Percentiles rank a stretch among this genome's conserved stretches.
Evolutionary conservation across 345 rosid genomes (phyloP).

Genomic region (Camelina neglecta): DNA sequence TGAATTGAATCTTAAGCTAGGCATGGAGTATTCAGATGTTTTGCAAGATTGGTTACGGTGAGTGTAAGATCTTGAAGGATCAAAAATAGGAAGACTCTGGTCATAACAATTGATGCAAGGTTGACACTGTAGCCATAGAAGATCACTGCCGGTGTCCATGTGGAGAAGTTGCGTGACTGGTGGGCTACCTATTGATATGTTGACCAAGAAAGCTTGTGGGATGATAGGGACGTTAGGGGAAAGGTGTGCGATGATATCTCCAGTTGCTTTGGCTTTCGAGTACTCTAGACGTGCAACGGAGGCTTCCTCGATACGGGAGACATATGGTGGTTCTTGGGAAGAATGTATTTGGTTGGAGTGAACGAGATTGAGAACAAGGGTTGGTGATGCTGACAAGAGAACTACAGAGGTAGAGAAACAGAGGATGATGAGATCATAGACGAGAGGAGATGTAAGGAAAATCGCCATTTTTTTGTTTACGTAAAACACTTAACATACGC

Average conservation of each 20-base stretch:
- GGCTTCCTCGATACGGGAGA: background rate
- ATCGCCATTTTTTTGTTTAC: background rate
- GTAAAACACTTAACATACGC: background rate
- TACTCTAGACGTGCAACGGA: background rate
- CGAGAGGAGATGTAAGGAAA: background rate
- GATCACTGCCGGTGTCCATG: constrained; percentile 21
- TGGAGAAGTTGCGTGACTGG: constrained; percentile 6
- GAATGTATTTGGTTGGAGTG: background rate
- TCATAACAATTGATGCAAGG: constrained; percentile 1
- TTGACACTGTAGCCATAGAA: constrained; percentile 24
- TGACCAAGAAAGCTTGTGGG: constrained; percentile 2
- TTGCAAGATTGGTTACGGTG: background rate
- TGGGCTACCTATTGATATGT: constrained; percentile 38
- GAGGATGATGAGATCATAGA: background rate
- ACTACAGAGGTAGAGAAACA: background rate
- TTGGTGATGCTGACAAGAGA: constrained; percentile 10
- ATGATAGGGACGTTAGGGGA: background rate
- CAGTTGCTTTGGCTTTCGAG: constrained; percentile 11
- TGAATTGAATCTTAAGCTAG: background rate
- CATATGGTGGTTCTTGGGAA: background rate
- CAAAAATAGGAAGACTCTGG: constrained; percentile 8
- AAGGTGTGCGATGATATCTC: constrained; percentile 19
- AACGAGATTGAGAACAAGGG: constrained; percentile 17
- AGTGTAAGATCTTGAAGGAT: constrained; percentile 7
- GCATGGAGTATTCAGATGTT: background rate